Evolutionary conservation across 495 filamentous ascomycete genomes (phyloP), one percentile per base, ranked within the genome.

Genomic region (Aspergillus indologenus): DNA sequence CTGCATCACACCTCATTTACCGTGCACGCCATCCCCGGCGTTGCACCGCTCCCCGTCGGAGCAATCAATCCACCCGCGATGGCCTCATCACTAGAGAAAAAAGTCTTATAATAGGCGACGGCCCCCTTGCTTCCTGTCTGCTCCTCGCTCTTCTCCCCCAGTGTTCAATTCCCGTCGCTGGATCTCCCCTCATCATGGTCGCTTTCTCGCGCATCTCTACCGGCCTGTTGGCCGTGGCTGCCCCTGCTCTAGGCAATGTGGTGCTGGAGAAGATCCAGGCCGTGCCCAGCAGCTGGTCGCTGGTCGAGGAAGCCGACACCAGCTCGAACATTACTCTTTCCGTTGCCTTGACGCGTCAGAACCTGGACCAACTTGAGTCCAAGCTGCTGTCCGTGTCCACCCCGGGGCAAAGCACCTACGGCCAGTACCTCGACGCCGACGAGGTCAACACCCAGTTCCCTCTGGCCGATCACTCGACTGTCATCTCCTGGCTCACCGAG

Each of bases 321-420:
- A 46, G 43, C 54, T 21, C 40, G 18, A 31, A 18, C 23, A 72
- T 79, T 34, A 64, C 64, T 18, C 62, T 83, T 40, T 68, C 70
- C 18, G 71, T 82, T 59, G 76, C 70, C 34, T 65, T 81, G 31
- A 61, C 57, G 17, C 75, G 78, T 63, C 72, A 82, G 60, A 83
- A 79, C 48, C 60, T 81, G 11, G 78, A 75, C n/a, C 78, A 82
- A 53, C 66, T 87, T 8, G 79, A 85, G 70, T 72, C 75, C 34
- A 79, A 75, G 45, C 68, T 86, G 56, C 67, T 77, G 21, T 74
- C 81, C 45, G 72, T 87, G 20, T 85, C 84, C 0, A 84, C 83
- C 9, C 84, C 84, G 3, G 79, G 79, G 12, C 65, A 79, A 22
- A 26, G 15, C 47, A 50, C 47, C 11, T 87, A 87, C 58, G 83